Base-by-base conservation (phyloP, 371 early-diverging fungal species). In the Fennellomyces sp. region DNA sequence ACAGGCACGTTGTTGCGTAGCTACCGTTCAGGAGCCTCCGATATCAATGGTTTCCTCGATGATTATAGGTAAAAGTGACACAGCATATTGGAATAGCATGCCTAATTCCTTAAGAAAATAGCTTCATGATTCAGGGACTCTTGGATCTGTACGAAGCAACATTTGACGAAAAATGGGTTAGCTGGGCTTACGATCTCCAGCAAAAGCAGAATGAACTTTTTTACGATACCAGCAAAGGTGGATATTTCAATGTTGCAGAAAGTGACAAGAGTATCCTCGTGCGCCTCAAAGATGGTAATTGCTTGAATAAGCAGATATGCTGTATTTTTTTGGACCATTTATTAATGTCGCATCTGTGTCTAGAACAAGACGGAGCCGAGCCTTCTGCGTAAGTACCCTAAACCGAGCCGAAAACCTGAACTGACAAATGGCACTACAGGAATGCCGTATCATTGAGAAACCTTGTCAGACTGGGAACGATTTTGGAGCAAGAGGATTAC, bases 351-450 rank as follows among this genome's bases (percentile, higher is more conserved):
- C n/a, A 5, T 33, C 39, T 0, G 1, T 51, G 27, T 50, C 35
- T 47, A 82, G 88, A 85, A 52, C 82, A 85, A 64, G 88, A 88
- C 64, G 87, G 87, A 25, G 87, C 88, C 0, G 88, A 88, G 58
- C 88, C 88, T 23, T 78, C 87, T 15, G 68, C 82, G 74, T 78
- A 67, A 64, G 74, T 61, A 27, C 15, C 48, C 15, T n/a, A 21
- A 2, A 42, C 28, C 26, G 27, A 21, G 21, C n/a, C n/a, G 23
- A 6, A 4, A 45, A 45, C 5, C 17, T 2, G 5, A 21, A 25
- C 17, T 45, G 0, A 45, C 12, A 23, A 21, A 45, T 21, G 3
- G 17, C n/a, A n/a, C 8, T 45, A 38, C 51, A 78, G 79, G 6
- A 82, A 82, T 52, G 65, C 80, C 27, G 70, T 82, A 1, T 64